A percentile compares a stretch with the other conserved stretches of the same genome.
These are phyloP conservation scores for Ceratonia siliqua DNA, from an alignment of 306 rosid species.

Conservation along the genomic window DNA sequence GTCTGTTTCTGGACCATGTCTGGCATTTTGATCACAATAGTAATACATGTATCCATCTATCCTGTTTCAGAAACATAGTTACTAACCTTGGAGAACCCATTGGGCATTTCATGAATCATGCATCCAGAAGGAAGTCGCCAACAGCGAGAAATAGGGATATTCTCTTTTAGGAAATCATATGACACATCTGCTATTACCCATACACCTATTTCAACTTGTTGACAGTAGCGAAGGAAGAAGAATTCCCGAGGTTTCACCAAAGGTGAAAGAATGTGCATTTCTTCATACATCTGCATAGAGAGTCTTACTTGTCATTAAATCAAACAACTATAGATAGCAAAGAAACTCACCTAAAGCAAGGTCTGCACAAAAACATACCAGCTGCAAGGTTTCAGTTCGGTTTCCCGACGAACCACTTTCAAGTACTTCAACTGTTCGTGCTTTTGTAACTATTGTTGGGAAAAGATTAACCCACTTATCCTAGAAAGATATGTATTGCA, in stretches of 20 bases:
- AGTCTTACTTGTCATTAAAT: conserved; percentile 16
- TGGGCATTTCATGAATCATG: conserved; percentile 53
- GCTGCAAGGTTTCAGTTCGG: conserved; percentile 49
- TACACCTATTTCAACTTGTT: conserved; percentile 43
- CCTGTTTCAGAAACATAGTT: not conserved
- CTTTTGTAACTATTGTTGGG: conserved; percentile 58
- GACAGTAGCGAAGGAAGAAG: conserved; percentile 61
- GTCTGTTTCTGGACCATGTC: not conserved
- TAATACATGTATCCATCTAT: not conserved
- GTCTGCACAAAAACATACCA: conserved; percentile 43
- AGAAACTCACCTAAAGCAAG: not conserved
- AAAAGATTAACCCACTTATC: conserved; percentile 62
- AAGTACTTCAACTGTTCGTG: conserved; percentile 52
- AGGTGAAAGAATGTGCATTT: conserved; percentile 76
- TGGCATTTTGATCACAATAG: not conserved
- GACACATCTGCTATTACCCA: conserved; percentile 78
- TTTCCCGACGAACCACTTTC: conserved; percentile 48
- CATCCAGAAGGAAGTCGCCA: conserved; percentile 86
- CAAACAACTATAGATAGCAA: not conserved
- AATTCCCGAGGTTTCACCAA: conserved; percentile 54
- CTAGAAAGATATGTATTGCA: conserved; percentile 35
- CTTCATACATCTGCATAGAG: conserved; percentile 60
- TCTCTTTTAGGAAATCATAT: conserved; percentile 33
- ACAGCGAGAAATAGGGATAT: conserved; percentile 1
- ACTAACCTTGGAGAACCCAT: conserved; percentile 55